Evolutionary conservation across 1,284 basidiomycete species (phyloP).

Genomic region (Coniophora puteana): DNA sequence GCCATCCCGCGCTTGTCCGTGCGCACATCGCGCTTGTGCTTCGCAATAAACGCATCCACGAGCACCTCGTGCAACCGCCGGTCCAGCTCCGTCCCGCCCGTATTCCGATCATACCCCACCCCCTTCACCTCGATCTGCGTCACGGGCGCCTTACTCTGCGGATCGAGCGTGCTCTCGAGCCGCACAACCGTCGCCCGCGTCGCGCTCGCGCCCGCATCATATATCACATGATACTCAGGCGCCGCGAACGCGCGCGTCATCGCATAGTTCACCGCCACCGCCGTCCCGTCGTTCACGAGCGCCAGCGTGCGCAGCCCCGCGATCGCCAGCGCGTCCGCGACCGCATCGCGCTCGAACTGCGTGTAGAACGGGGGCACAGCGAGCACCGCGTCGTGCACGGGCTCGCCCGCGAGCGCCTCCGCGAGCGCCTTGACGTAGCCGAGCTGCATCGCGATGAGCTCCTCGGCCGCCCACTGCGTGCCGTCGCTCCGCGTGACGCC

Average conservation of each 20-base stretch:
- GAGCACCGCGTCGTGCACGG: constrained; percentile 77
- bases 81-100: constrained; percentile 85
- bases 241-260: constrained; percentile 87
- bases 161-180: constrained; percentile 58
- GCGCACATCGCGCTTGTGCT: constrained; percentile 60
- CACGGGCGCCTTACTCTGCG: constrained; percentile 48
- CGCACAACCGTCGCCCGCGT: constrained; percentile 86
- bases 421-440: constrained; percentile 89
- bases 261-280: constrained; percentile 92
- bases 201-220: constrained; percentile 89
- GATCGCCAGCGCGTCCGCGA: constrained; percentile 89
- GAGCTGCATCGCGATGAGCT: constrained; percentile 93
- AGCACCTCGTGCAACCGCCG: constrained; percentile 82
- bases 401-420: constrained; percentile 73
- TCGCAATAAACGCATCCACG: constrained; percentile 69
- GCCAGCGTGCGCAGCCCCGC: constrained; percentile 83
- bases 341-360: constrained; percentile 84
- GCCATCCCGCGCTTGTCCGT: constrained; percentile 86
- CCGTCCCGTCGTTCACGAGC: constrained; percentile 91
- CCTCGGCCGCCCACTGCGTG: constrained; percentile 82
- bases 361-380: constrained; percentile 87
- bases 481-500: constrained; percentile 54
- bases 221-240: constrained; percentile 89
- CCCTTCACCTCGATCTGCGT: constrained; percentile 77
- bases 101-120: constrained; percentile 76